A percentile compares a stretch with the other conserved stretches of the same genome.
phyloP scores from a whole-genome alignment of 805 yeast species.

The Yamadazyma takamatsuzukensis region DNA sequence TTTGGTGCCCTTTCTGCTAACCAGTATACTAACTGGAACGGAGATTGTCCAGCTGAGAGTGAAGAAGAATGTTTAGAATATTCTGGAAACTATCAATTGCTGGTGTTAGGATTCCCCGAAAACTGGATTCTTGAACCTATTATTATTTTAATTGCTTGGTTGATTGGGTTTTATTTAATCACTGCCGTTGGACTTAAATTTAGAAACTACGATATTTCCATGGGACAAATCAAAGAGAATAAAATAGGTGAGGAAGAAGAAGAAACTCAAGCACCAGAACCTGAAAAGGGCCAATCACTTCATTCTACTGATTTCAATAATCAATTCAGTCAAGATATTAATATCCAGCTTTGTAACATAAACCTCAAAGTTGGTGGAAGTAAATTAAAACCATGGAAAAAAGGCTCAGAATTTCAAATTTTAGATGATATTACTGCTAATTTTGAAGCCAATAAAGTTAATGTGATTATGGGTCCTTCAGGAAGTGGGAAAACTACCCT shows the following conservation, averaged over 20 bases:
- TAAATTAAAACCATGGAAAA: conserved; percentile 10
- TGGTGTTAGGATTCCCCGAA: conserved; percentile 55
- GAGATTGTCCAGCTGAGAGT: conserved; percentile 46
- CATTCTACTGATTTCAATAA: conserved; percentile 17
- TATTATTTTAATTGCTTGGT: conserved; percentile 56
- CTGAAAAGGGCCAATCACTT: neutral
- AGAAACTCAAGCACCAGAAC: neutral
- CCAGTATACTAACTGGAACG: conserved; percentile 59
- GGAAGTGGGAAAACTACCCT: conserved; percentile 45
- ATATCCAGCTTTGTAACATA: conserved; percentile 18
- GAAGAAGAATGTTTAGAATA: conserved; percentile 36
- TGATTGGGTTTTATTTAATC: conserved; percentile 47
- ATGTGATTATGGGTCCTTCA: conserved; percentile 45
- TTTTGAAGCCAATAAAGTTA: conserved; percentile 30
- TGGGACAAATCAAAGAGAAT: conserved; percentile 41
- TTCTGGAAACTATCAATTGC: conserved; percentile 52
- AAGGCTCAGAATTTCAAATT: conserved; percentile 7
- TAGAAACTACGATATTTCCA: conserved; percentile 49
- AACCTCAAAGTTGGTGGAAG: conserved; percentile 45
- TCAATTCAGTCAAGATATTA: conserved; percentile 22
- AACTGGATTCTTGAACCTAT: conserved; percentile 68
- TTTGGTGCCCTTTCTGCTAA: conserved; percentile 67
- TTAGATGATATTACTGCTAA: conserved; percentile 27
- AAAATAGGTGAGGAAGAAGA: conserved; percentile 27
- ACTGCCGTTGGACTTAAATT: conserved; percentile 47